Percentiles rank a stretch among this genome's conserved stretches.
phyloP scores from a whole-genome alignment of 192 early-diverging fungal species.

The Paraglomus occultum region DNA sequence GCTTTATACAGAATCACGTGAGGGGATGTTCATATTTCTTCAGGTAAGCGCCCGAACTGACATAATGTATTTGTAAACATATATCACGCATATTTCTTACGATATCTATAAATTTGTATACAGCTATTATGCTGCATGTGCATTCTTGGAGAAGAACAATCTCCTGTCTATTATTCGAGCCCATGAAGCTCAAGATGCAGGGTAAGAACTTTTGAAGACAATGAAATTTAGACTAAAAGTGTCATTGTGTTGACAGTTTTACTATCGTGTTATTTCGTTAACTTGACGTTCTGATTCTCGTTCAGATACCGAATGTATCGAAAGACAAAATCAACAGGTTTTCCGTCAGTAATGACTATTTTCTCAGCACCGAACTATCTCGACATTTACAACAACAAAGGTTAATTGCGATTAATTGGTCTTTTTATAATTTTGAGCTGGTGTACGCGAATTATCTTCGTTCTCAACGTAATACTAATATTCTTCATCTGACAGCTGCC shows the following conservation, averaged over 20 bases:
- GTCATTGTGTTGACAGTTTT: too few relatives aligned
- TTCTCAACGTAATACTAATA: neutral
- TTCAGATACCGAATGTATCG: slow-evolving; percentile 89
- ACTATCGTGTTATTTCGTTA: neutral
- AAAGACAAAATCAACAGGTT: slow-evolving; percentile 89
- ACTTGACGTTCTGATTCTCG: neutral
- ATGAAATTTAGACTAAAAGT: neutral
- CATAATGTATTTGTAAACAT: neutral
- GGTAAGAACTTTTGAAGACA: slow-evolving; percentile 45
- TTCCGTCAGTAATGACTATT: slow-evolving; percentile 96
- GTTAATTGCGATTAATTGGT: slow-evolving; percentile 11
- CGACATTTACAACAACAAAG: slow-evolving; percentile 98
- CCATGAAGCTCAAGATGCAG: slow-evolving; percentile 96
- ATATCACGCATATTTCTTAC: neutral
- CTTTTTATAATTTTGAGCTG: neutral
- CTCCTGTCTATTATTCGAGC: slow-evolving; percentile 94
- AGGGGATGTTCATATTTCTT: slow-evolving; percentile 96
- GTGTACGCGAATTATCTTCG: slow-evolving; percentile 12
- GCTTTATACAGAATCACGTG: slow-evolving; percentile 90
- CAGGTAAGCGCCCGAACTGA: slow-evolving; percentile 47
- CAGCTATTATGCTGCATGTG: slow-evolving; percentile 87
- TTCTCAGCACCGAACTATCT: slow-evolving; percentile 99
- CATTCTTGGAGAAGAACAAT: slow-evolving; percentile 92
- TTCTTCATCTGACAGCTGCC: slow-evolving; percentile 59
- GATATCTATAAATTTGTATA: neutral